Evolutionary conservation across 305 asterid species (phyloP).

Genomic region (Fraxinus paxiana): DNA sequence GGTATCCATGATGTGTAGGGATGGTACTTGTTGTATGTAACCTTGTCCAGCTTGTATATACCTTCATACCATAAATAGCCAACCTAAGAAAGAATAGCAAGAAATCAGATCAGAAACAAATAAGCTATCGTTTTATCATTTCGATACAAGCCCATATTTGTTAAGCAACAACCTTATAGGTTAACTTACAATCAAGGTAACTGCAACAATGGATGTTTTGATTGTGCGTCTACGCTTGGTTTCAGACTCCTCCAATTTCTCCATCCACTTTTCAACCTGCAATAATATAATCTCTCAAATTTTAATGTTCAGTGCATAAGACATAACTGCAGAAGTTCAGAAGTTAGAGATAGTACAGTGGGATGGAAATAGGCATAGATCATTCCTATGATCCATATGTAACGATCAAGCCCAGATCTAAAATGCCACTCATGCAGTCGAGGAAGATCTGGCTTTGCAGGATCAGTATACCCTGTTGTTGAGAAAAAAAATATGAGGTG

Average conservation of each 20-base stretch:
- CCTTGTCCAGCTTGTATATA: constrained; percentile 52
- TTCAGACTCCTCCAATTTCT: constrained; percentile 86
- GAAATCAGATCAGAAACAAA: constrained; percentile 14
- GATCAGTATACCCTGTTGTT: constrained; percentile 77
- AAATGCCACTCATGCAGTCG: constrained; percentile 95
- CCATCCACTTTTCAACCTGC: constrained; percentile 92
- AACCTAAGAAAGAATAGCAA: constrained; percentile 31
- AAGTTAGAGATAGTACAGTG: constrained; percentile 38
- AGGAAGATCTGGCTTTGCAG: constrained; percentile 88
- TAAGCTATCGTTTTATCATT: constrained; percentile 1
- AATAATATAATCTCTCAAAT: constrained; percentile 20
- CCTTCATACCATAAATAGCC: constrained; percentile 51
- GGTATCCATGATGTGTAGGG: constrained; percentile 62
- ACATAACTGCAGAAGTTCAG: not conserved
- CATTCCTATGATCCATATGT: constrained; percentile 92
- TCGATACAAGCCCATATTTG: not conserved
- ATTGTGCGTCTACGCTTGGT: constrained; percentile 58
- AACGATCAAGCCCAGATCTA: constrained; percentile 80
- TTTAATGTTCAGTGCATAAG: constrained; percentile 18
- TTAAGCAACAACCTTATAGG: not conserved
- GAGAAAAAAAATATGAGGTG: constrained; percentile 29
- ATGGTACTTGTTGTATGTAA: constrained; percentile 45
- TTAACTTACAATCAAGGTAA: constrained; percentile 49
- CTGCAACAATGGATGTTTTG: constrained; percentile 48
- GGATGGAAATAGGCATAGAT: constrained; percentile 89